These are phyloP conservation scores for Lodderomyces orthopsilosis DNA, from an alignment of 1,139 yeast species.

Conservation along the genomic window DNA sequence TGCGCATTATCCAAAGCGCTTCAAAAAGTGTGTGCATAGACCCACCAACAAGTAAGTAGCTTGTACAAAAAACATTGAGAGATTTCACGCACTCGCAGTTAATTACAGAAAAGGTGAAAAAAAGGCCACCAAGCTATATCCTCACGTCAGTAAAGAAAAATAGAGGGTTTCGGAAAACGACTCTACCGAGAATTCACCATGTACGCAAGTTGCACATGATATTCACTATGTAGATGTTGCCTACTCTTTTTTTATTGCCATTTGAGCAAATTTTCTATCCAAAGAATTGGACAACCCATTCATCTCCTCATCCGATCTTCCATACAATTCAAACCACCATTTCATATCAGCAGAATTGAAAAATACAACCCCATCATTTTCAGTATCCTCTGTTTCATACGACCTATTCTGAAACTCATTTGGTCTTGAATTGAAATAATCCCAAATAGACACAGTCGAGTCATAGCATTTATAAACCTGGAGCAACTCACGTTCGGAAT, in stretches of 20 bases:
- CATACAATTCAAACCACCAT: slow-evolving; percentile 89
- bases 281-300: slow-evolving; percentile 52
- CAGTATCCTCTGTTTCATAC: slow-evolving; percentile 31
- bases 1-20: too few species aligned
- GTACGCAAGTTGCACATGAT: background rate
- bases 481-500: slow-evolving; percentile 62
- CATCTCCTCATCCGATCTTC: slow-evolving; percentile 79
- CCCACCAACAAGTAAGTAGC: too few species aligned
- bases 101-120: too few species aligned
- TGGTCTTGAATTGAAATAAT: slow-evolving; percentile 76
- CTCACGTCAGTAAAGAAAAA: too few species aligned
- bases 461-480: slow-evolving; percentile 31
- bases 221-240: background rate
- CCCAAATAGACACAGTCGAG: slow-evolving; percentile 85
- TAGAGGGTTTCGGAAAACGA: too few species aligned
- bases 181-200: too few species aligned
- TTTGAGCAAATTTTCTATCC: slow-evolving; percentile 42
- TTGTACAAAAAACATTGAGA: too few species aligned
- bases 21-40: too few species aligned
- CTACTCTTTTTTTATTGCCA: slow-evolving; percentile 19
- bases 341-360: slow-evolving; percentile 67
- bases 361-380: slow-evolving; percentile 48
- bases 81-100: too few species aligned
- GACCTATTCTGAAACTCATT: slow-evolving; percentile 62
- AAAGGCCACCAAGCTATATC: too few species aligned